Base-by-base conservation (phyloP, 176 grass and related monocot species). In the Guadua angustifolia region DNA sequence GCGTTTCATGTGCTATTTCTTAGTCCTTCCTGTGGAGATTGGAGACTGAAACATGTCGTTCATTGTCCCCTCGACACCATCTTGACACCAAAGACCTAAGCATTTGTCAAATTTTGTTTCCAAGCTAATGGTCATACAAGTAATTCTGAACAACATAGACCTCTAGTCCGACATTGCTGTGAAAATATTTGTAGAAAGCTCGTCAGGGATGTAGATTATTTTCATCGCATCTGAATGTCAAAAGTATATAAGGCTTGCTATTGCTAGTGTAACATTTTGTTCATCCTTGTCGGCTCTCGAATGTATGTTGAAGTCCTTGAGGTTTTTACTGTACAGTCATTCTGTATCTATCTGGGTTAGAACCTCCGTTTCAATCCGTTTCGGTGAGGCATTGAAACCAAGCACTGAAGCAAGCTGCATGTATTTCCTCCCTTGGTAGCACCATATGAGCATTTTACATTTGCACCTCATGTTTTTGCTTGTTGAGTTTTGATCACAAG, bases 181-280 rank as follows among this genome's bases (percentile, higher is more conserved):
- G 29, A 73, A 58, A 67, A 73, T 82, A 55, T 2, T 73, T 73
- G 79, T 86, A 79, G 59, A 46, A 61, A 74, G 74, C 79, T 88
- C 12, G 12, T 61, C n/a, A 50, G 73, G 71, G 26, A 65, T 44
- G 73, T 56, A 42, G 47, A 44, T 55, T n/a, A 17, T 58, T 4
- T 74, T 39, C 53, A 7, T 10, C 51, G 39, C 6, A 61, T 52
- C 61, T 26, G 59, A 88, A 57, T 73, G 75, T 63, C 21, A 60
- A 86, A 60, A 86, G 75, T 85, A 78, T 65, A 46, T 47, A 89
- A 56, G 12, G 36, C 16, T 35, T 66, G 2, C 50, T 82, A 2
- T 66, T 51, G 49, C 42, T 74, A 22, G 13, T 56, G 24, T 69
- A 40, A 46, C 29, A 51, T 21, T 71, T 52, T 67, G 42, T 40